Evolutionary conservation across 805 yeast species (phyloP).

Genomic region (Suhomyces tanzawaensis): DNA sequence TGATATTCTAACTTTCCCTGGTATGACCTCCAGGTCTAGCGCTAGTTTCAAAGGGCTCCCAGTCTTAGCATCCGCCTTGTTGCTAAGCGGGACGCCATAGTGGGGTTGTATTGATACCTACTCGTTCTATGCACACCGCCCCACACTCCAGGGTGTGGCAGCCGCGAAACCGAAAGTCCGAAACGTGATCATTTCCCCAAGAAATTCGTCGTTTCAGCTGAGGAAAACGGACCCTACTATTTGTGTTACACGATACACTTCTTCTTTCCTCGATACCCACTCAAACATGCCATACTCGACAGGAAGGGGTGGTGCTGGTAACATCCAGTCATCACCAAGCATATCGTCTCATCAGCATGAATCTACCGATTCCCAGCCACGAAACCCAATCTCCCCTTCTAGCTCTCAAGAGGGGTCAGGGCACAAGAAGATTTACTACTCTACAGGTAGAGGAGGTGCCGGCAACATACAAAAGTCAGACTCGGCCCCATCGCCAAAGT

Average conservation of each 20-base stretch:
- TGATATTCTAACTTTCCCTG: too few relatives aligned
- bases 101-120: too few relatives aligned
- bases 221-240: not conserved
- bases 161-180: not conserved
- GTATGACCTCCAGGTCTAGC: too few relatives aligned
- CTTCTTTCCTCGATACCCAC: conserved; percentile 1
- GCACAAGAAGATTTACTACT: conserved; percentile 37
- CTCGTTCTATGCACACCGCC: not conserved
- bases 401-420: conserved; percentile 6
- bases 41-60: too few relatives aligned
- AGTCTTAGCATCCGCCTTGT: too few relatives aligned
- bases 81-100: not conserved
- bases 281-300: conserved; percentile 31
- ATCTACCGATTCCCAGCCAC: not conserved
- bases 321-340: conserved; percentile 18
- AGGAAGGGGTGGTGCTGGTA: conserved; percentile 42
- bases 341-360: conserved; percentile 5
- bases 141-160: conserved; percentile 5
- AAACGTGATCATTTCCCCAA: conserved; percentile 11
- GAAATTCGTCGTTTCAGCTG: conserved; percentile 2
- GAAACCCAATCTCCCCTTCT: conserved; percentile 7
- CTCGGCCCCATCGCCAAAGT: conserved; percentile 50
- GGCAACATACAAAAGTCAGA: conserved; percentile 57
- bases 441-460: conserved; percentile 82
- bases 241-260: too few relatives aligned